These are phyloP conservation scores for Rhizopogon vesiculosus DNA, from an alignment of 768 basidiomycete species.

Conservation along the genomic window DNA sequence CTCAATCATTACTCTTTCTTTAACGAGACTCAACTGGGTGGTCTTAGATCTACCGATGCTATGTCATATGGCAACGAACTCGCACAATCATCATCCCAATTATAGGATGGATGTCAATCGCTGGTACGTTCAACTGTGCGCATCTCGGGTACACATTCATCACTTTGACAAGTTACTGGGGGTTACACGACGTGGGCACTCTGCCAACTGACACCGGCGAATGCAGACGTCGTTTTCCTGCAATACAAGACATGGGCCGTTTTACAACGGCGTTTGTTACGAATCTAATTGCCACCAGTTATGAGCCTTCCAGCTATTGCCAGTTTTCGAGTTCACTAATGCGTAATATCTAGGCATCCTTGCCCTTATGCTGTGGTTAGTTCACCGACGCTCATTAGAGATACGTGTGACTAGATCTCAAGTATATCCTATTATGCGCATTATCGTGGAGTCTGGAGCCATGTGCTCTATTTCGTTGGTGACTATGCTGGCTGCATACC, in stretches of 20 bases:
- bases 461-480: background rate
- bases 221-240: constrained; percentile 3
- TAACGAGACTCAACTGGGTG: background rate
- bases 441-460: constrained; percentile 1
- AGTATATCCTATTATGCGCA: background rate
- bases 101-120: background rate
- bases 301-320: background rate
- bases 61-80: no score
- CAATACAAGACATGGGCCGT: constrained; percentile 6
- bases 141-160: background rate
- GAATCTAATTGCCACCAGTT: constrained; percentile 8
- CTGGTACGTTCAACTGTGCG: background rate
- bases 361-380: background rate
- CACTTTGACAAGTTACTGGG: background rate
- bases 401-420: background rate
- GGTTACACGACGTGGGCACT: background rate
- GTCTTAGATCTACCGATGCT: no score
- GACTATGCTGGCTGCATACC: background rate
- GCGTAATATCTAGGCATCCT: background rate
- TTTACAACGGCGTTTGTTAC: constrained; percentile 4
- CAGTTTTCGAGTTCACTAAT: background rate
- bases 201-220: background rate
- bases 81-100: background rate
- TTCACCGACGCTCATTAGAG: background rate
- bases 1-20: background rate